A percentile compares a stretch with the other conserved stretches of the same genome.
Conservation (phyloP, 2,329 filamentous ascomycete species). For the Bertia moriformis region DNA sequence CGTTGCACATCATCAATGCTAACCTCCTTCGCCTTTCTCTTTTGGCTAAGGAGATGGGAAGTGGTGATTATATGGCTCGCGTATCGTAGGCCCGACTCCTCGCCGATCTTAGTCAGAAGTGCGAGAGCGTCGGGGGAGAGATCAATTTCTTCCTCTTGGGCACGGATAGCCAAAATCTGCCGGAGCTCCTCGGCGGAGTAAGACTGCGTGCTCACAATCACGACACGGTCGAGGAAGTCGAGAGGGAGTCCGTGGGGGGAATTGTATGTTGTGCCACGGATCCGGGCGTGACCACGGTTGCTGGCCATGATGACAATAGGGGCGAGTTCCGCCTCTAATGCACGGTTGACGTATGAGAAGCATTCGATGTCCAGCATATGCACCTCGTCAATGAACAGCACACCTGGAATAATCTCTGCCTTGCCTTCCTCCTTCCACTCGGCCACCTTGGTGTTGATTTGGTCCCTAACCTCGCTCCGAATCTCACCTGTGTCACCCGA, state of each 20-base stretch:
- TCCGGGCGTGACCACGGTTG: conserved; percentile 82
- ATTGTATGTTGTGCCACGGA: conserved; percentile 83
- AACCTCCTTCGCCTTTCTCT: conserved; percentile 74
- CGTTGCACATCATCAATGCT: conserved; percentile 78
- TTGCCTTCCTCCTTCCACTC: conserved; percentile 99
- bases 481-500: conserved; percentile 98
- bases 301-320: conserved; percentile 99
- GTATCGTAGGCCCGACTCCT: conserved; percentile 82
- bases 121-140: conserved; percentile 78
- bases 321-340: conserved; percentile 83
- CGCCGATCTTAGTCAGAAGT: conserved; percentile 85
- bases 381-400: conserved; percentile 96
- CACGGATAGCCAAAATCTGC: conserved; percentile 82
- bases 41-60: conserved; percentile 72
- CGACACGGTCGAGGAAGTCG: conserved; percentile 88
- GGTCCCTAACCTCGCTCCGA: conserved; percentile 86
- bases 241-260: conserved; percentile 87
- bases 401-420: conserved; percentile 90
- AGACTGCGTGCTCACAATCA: conserved; percentile 85
- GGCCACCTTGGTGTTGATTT: conserved; percentile 97
- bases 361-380: conserved; percentile 99
- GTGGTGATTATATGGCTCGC: conserved; percentile 97
- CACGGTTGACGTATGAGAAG: conserved; percentile 96
- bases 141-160: conserved; percentile 91
- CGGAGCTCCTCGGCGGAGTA: conserved; percentile 76